Conservation (phyloP, 257 asterid genomes). For the Salvia miltiorrhiza region DNA sequence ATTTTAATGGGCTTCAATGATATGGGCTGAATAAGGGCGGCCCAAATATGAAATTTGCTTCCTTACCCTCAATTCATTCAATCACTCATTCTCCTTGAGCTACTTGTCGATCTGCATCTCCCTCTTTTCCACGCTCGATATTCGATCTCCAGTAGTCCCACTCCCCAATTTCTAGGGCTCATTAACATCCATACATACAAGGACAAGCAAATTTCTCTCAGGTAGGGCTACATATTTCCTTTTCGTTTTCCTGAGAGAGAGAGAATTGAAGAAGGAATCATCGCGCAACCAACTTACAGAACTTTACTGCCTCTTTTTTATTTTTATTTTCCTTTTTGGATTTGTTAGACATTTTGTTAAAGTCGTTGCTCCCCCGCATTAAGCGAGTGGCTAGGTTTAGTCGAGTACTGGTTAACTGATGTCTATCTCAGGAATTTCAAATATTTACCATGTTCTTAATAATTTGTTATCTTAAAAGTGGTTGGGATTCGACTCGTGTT, state of each 20-base stretch:
- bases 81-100: background rate
- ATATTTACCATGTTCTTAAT: background rate
- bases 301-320: background rate
- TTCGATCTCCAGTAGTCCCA: background rate
- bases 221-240: conserved; percentile 15
- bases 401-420: background rate
- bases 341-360: background rate
- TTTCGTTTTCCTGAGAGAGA: background rate
- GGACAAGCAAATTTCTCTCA: conserved; percentile 1
- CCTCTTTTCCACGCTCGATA: conserved; percentile 8
- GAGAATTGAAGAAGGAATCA: background rate
- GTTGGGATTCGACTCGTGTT: conserved; percentile 10
- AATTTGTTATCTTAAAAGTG: background rate
- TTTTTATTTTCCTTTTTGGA: no score
- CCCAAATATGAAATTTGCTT: conserved; percentile 19
- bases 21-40: conserved; percentile 4
- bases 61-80: background rate
- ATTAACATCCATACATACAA: background rate
- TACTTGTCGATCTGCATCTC: conserved; percentile 17
- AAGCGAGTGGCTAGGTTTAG: background rate
- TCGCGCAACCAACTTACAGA: background rate
- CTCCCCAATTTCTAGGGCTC: conserved; percentile 18
- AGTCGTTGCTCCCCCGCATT: background rate
- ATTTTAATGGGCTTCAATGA: background rate
- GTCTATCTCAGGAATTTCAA: background rate